Percentiles rank a stretch among this genome's conserved stretches.
These are phyloP conservation scores for Botryotinia globosa DNA, from an alignment of 2,329 filamentous ascomycete species.

Conservation along the genomic window DNA sequence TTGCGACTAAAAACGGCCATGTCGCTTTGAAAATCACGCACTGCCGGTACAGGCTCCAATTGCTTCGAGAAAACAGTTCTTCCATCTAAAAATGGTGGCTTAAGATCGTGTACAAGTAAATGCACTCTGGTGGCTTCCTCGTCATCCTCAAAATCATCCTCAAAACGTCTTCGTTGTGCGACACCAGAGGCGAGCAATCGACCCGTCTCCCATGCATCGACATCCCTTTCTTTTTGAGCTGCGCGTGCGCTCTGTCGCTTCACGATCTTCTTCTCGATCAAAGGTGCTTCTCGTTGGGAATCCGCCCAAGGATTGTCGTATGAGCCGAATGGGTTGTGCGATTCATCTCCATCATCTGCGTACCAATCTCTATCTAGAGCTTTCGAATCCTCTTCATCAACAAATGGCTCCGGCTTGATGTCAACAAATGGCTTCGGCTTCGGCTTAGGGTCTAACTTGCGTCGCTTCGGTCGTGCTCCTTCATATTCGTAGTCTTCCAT, in stretches of 20 bases:
- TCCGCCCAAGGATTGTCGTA: constrained; percentile 69
- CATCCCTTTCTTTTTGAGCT: constrained; percentile 86
- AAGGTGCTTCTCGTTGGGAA: constrained; percentile 67
- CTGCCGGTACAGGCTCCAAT: constrained; percentile 87
- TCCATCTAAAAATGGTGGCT: constrained; percentile 91
- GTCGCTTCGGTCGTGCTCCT: constrained; percentile 56
- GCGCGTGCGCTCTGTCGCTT: constrained; percentile 68
- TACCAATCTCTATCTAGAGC: constrained; percentile 93
- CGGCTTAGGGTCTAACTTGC: constrained; percentile 62
- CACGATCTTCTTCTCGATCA: constrained; percentile 79
- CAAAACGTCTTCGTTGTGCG: constrained; percentile 80
- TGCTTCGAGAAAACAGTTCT: constrained; percentile 97
- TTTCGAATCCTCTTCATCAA: constrained; percentile 65
- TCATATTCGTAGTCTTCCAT: constrained; percentile 43
- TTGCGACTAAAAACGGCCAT: constrained; percentile 98
- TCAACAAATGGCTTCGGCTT: constrained; percentile 50
- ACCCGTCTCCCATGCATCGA: constrained; percentile 98
- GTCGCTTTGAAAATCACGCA: constrained; percentile 91
- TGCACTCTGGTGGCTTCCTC: constrained; percentile 88
- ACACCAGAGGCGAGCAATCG: constrained; percentile 97
- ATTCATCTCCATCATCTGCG: constrained; percentile 82
- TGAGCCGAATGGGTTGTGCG: constrained; percentile 86
- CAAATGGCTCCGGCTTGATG: constrained; percentile 52
- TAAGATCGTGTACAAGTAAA: constrained; percentile 86
- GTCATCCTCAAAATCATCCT: constrained; percentile 81